Evolutionary conservation across 2,329 filamentous ascomycete genomes (phyloP), one percentile per base, ranked within the genome.

Genomic region (Lasiodiplodia sp.): DNA sequence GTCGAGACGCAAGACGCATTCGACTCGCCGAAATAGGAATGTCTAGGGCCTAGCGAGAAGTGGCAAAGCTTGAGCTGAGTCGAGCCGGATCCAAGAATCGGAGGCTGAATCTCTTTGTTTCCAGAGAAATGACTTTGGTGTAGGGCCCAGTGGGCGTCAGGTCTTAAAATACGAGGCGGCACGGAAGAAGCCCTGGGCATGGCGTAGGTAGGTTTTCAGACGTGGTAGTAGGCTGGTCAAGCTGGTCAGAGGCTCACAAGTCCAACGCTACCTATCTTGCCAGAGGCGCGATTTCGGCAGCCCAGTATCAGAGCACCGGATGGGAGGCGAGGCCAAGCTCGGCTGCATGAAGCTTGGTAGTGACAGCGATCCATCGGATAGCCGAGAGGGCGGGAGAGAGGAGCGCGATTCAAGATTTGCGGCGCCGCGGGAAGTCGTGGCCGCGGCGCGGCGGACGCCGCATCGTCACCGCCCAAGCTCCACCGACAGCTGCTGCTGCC

Each of bases 391-490:
- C 31, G 31, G 31, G 8, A 34, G 8, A 34, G 31, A 34, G 31
- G 31, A 34, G 31, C 31, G 31, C 31, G 31, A 34, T 34, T 34
- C 31, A 34, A 10, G 31, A 47, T 21, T 47, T n/a, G n/a, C 21
- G 44, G 40, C 40, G 14, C 5, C 2, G 5, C 40, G 16, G 18
- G n/a, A 47, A 47, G 44, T 47, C 44, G 44, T 47, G 44, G 44
- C 44, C 23, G 25, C 23, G 49, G 49, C 28, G 10, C 31, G 12
- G 58, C 58, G 40, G 58, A 34, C 58, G 21, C 25, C 21, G n/a
- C 62, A 14, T 66, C 63, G 63, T 66, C 63, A 66, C 51, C 51
- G 63, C 51, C 62, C 51, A 21, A 37, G 56, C 56, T 60, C 34
- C 12, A 52, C 12, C n/a, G 34, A 25, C 62, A 40, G 62, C 62